These are phyloP conservation scores for Puya raimondii DNA, from an alignment of 176 grass and related monocot genomes.

Conservation along the genomic window DNA sequence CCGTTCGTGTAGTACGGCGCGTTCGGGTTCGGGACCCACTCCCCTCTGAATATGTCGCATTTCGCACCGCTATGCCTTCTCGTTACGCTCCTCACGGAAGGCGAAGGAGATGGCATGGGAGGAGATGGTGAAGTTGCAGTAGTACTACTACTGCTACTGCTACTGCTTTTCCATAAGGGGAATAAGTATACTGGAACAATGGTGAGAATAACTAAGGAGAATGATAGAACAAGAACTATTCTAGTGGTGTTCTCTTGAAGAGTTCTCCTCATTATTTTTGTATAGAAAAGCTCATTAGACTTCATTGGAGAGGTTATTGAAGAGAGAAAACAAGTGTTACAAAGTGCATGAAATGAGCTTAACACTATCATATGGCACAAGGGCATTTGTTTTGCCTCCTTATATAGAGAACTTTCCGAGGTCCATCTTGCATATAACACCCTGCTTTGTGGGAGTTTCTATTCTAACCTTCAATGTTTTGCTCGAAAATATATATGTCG, in stretches of 20 bases:
- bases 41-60: conserved; percentile 64
- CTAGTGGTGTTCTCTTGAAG: conserved; percentile 14
- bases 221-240: conserved; percentile 4
- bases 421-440: neutral
- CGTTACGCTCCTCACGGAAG: conserved; percentile 28
- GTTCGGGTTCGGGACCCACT: conserved; percentile 45
- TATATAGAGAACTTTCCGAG: neutral
- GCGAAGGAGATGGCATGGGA: neutral
- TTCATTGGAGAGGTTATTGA: neutral
- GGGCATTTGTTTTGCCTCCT: neutral
- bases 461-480: neutral
- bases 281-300: too few species aligned
- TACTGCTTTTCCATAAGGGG: neutral
- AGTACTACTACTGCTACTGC: too few species aligned
- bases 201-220: conserved; percentile 16
- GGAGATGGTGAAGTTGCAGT: neutral
- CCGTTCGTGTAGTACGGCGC: conserved; percentile 63
- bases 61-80: conserved; percentile 19
- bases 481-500: neutral
- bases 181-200: conserved; percentile 16
- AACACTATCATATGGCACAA: neutral
- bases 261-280: too few species aligned
- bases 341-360: neutral
- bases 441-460: neutral
- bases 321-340: neutral